Conservation (phyloP, 495 filamentous ascomycete genomes). For the Cercophora sp. region DNA sequence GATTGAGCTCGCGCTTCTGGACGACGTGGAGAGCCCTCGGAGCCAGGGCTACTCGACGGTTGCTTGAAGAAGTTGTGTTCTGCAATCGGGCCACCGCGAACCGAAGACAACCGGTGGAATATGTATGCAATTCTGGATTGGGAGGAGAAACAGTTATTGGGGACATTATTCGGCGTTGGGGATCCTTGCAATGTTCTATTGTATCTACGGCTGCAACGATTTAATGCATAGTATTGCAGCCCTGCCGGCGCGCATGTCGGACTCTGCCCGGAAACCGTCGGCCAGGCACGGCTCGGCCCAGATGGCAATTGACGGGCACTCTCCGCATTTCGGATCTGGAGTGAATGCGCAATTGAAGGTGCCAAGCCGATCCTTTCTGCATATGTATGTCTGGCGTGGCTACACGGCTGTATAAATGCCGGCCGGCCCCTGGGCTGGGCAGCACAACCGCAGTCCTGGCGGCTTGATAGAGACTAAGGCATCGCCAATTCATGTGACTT, state of each 20-base stretch:
- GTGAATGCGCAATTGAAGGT: too few species aligned
- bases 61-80: too few species aligned
- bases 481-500: constrained; percentile 23
- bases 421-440: background rate
- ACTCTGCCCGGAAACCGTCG: constrained; percentile 9
- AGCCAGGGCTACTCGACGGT: constrained; percentile 22
- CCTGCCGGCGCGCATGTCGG: background rate
- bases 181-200: too few species aligned
- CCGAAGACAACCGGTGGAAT: too few species aligned
- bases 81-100: too few species aligned
- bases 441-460: background rate
- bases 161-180: too few species aligned
- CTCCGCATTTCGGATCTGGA: constrained; percentile 5
- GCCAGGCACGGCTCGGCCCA: background rate
- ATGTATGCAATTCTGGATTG: too few species aligned
- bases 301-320: background rate
- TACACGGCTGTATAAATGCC: background rate
- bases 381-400: too few species aligned
- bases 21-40: constrained; percentile 22
- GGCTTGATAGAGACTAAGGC: background rate
- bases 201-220: too few species aligned
- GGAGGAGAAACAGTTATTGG: too few species aligned
- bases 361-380: background rate
- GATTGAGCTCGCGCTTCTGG: constrained; percentile 41
- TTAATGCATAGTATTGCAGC: too few species aligned